A percentile compares a stretch with the other conserved stretches of the same genome.
phyloP scores from a whole-genome alignment of 495 filamentous ascomycete species.

The Tuber magnatum region DNA sequence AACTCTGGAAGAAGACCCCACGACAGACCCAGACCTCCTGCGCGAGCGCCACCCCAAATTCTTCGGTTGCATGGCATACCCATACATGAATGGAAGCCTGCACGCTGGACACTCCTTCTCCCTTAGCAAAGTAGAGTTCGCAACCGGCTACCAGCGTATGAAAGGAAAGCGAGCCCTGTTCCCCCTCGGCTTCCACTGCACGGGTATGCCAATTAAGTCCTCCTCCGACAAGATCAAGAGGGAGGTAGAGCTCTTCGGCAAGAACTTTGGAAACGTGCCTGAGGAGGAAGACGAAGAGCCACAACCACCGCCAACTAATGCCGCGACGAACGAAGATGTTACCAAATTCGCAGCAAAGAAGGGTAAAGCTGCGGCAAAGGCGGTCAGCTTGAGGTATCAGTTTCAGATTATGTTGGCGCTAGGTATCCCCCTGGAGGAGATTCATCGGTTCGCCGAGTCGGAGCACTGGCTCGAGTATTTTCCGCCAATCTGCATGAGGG shows the following conservation, averaged over 20 bases:
- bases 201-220: conserved; percentile 96
- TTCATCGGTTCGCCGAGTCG: conserved; percentile 84
- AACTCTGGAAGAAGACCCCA: conserved; percentile 63
- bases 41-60: conserved; percentile 80
- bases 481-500: conserved; percentile 69
- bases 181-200: conserved; percentile 91
- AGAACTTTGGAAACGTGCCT: conserved; percentile 70
- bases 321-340: conserved; percentile 56
- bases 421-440: conserved; percentile 75
- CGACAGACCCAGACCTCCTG: conserved; percentile 63
- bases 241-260: conserved; percentile 82
- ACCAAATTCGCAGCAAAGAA: conserved; percentile 92
- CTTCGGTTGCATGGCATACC: conserved; percentile 89
- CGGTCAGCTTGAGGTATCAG: conserved; percentile 77
- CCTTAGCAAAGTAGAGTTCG: conserved; percentile 83
- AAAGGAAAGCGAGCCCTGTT: conserved; percentile 79
- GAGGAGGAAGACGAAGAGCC: conserved; percentile 48
- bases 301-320: conserved; percentile 33
- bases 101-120: conserved; percentile 91
- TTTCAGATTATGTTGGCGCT: conserved; percentile 84
- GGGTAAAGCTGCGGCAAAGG: conserved; percentile 85
- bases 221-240: conserved; percentile 79
- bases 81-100: conserved; percentile 92
- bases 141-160: conserved; percentile 75
- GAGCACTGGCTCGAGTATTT: conserved; percentile 83